Base-by-base conservation (phyloP, 108 stramenopile genomes). In the Stephanodiscus triporus region DNA sequence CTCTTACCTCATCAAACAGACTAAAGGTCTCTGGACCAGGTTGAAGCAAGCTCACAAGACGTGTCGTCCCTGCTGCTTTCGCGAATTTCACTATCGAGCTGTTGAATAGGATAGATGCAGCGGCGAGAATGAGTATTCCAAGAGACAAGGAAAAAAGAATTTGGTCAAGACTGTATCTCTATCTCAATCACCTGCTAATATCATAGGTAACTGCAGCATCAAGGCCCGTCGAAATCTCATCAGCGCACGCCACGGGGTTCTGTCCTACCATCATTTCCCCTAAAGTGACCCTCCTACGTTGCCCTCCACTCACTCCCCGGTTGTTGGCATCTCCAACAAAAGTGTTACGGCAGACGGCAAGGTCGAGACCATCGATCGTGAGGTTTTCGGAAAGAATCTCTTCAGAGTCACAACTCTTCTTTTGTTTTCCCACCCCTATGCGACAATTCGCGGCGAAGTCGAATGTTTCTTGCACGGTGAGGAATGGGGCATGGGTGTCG, bases 1-100 rank as follows among this genome's bases (percentile, higher is more conserved):
- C 43, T 45, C 43, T 45, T 45, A 45, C 43, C 26, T 57, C 56
- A 53, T 96, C 95, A 74, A 97, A 97, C 49, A 97, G 80, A 37
- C 87, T 87, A 57, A 96, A 94, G 16, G 92, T 94, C 67, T 98
- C 96, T 9, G 95, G 96, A n/a, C 93, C 86, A 22, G 97, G 95
- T 73, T 98, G 97, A 3, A 97, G 76, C 36, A 98, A 86, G n/a
- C 92, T 86, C 10, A 96, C 83, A 9, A 97, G 82, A 23, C 87
- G 77, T 4, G 88, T 91, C 54, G 67, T 76, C 40, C 66, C 54
- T 22, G 87, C 75, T 22, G 47, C 72, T 14, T 82, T 81, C 16
- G 87, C 61, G 27, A 81, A 84, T n/a, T 64, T 57, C 17, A 67
- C 55, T 56, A 87, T 82, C 56, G 80, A 70, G 24, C 66, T 60